phyloP scores from a whole-genome alignment of 2,329 filamentous ascomycete genomes.

The Colletotrichum higginsianum region DNA sequence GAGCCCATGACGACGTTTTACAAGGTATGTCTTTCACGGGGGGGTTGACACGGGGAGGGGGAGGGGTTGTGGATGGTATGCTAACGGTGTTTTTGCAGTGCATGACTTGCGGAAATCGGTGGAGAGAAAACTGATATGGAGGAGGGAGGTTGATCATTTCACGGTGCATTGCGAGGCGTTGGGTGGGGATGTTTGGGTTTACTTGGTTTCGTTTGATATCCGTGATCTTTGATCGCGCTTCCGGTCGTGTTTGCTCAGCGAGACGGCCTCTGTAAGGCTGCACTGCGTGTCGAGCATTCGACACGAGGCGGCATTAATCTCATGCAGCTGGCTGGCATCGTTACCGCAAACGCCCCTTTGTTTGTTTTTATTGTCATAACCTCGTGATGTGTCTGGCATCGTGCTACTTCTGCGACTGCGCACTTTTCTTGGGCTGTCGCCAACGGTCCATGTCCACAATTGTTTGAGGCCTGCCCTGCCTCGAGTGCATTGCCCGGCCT shows the following conservation, averaged over 20 bases:
- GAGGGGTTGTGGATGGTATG: background rate
- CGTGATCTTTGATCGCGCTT: background rate
- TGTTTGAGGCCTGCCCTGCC: background rate
- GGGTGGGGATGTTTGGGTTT: conserved; percentile 30
- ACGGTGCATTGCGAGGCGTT: conserved; percentile 49
- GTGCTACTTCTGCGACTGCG: background rate
- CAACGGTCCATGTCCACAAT: background rate
- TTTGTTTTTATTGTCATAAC: conserved; percentile 3
- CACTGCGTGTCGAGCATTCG: background rate
- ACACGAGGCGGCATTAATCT: no score
- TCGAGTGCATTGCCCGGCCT: background rate
- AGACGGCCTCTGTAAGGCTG: background rate
- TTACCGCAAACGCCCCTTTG: background rate
- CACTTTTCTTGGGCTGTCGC: background rate
- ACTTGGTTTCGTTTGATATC: conserved; percentile 6
- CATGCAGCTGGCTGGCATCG: background rate
- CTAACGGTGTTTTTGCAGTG: conserved; percentile 61
- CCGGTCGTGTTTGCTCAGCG: background rate
- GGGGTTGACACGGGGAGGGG: background rate
- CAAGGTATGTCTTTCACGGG: conserved; percentile 69
- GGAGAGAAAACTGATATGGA: conserved; percentile 73
- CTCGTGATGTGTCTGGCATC: conserved; percentile 7
- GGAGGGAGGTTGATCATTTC: conserved; percentile 9
- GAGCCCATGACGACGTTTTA: conserved; percentile 99
- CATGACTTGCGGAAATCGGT: conserved; percentile 76